These are phyloP conservation scores for Megacollybia marginata DNA, from an alignment of 768 basidiomycete genomes.

Conservation along the genomic window DNA sequence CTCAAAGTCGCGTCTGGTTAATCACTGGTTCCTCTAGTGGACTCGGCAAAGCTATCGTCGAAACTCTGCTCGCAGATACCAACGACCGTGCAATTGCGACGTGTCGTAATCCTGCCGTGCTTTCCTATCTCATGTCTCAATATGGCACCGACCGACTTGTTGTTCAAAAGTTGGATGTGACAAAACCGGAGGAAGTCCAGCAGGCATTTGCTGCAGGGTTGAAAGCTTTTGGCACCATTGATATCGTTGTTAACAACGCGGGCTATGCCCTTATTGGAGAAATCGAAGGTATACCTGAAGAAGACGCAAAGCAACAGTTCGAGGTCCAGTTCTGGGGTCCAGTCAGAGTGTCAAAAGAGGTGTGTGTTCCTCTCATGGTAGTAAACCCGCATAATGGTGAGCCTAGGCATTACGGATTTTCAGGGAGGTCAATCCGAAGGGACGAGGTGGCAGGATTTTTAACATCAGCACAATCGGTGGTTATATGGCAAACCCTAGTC, in stretches of 20 bases:
- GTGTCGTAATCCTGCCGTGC: constrained; percentile 15
- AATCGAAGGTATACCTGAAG: constrained; percentile 25
- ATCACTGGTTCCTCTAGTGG: constrained; percentile 26
- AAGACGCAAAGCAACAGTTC: constrained; percentile 25
- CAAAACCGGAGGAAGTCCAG: constrained; percentile 20
- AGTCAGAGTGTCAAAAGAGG: constrained; percentile 28
- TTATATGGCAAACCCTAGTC: constrained; percentile 19
- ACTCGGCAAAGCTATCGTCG: constrained; percentile 22
- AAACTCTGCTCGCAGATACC: constrained; percentile 16
- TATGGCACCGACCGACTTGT: constrained; percentile 19
- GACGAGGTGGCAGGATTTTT: constrained; percentile 18
- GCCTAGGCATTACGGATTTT: constrained; percentile 8
- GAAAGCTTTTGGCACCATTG: constrained; percentile 31
- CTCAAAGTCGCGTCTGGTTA: constrained; percentile 1
- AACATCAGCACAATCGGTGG: constrained; percentile 26
- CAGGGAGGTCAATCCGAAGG: constrained; percentile 18
- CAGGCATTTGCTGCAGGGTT: constrained; percentile 24
- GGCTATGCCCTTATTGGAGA: constrained; percentile 28
- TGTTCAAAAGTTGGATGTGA: constrained; percentile 22
- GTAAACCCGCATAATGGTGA: neutral
- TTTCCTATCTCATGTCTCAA: constrained; percentile 12
- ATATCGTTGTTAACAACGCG: constrained; percentile 41
- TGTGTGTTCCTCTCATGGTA: constrained; percentile 4
- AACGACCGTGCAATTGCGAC: constrained; percentile 26
- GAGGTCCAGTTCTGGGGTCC: constrained; percentile 41